These are phyloP conservation scores for Ceratocystis cubensis DNA, from an alignment of 2,329 filamentous ascomycete genomes.

Conservation along the genomic window DNA sequence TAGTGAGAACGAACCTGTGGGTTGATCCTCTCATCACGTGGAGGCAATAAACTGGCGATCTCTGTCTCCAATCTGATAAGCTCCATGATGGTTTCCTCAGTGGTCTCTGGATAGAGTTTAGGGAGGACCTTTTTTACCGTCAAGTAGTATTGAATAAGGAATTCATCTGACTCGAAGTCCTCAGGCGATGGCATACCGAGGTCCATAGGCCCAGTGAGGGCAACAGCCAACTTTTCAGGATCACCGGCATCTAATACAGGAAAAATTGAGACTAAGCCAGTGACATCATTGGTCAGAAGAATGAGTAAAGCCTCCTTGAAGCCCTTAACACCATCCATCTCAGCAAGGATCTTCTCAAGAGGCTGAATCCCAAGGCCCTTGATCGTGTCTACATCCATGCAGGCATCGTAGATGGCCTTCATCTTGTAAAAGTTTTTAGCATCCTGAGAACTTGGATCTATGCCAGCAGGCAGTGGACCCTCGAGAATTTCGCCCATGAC, in stretches of 20 bases:
- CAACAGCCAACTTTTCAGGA: conserved; percentile 29
- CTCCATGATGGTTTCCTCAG: conserved; percentile 31
- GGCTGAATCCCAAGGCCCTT: conserved; percentile 43
- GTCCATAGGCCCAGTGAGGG: conserved; percentile 34
- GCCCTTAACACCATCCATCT: conserved; percentile 30
- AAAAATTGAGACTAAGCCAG: conserved; percentile 29
- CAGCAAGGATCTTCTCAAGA: conserved; percentile 42
- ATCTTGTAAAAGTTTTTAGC: conserved; percentile 54
- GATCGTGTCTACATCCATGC: conserved; percentile 49
- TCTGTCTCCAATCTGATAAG: conserved; percentile 47
- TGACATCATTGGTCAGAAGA: conserved; percentile 36
- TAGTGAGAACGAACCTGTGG: conserved; percentile 33
- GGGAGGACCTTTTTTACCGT: conserved; percentile 24
- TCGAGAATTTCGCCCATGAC: conserved; percentile 52
- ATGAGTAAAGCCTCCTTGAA: conserved; percentile 34
- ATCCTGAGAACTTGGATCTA: conserved; percentile 31
- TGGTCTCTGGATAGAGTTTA: conserved; percentile 29
- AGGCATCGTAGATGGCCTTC: conserved; percentile 51
- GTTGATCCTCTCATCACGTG: conserved; percentile 44
- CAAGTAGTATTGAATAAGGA: conserved; percentile 39
- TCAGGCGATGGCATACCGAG: conserved; percentile 50
- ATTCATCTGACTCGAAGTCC: conserved; percentile 42
- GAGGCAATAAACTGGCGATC: conserved; percentile 45
- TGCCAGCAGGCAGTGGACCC: conserved; percentile 37
- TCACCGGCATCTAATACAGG: conserved; percentile 34